These are phyloP conservation scores for Podospora anserina DNA, from an alignment of 495 filamentous ascomycete genomes.

Conservation along the genomic window DNA sequence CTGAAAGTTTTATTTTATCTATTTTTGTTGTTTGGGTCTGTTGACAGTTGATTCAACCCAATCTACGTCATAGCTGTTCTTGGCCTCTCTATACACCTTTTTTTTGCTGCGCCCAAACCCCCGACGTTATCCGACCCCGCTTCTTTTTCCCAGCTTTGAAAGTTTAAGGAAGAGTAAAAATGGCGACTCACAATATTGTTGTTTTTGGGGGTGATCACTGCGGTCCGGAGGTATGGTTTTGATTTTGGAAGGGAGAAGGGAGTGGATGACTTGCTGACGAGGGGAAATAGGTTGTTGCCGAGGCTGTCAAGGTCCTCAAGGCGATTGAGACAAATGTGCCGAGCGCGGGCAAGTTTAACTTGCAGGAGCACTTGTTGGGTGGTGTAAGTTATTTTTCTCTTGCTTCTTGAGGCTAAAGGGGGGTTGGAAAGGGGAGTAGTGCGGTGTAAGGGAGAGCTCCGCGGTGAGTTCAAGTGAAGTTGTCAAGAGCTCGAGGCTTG, in stretches of 20 bases:
- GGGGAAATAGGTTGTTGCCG: conserved; percentile 49
- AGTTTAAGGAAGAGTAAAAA: conserved; percentile 17
- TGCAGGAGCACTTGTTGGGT: conserved; percentile 87
- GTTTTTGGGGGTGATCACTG: conserved; percentile 89
- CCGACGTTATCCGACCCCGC: too few species aligned
- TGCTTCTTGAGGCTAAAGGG: not conserved
- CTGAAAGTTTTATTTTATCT: too few species aligned
- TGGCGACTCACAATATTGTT: conserved; percentile 56
- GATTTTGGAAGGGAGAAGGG: not conserved
- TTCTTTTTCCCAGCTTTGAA: too few species aligned
- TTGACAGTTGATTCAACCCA: too few species aligned
- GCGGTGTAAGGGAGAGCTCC: not conserved
- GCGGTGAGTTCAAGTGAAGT: too few species aligned
- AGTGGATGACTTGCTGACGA: not conserved
- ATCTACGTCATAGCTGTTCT: too few species aligned
- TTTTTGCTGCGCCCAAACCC: too few species aligned
- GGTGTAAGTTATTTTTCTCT: conserved; percentile 62
- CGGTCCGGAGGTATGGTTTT: conserved; percentile 76
- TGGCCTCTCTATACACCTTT: too few species aligned
- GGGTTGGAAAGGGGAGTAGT: not conserved
- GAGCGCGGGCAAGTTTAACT: conserved; percentile 73
- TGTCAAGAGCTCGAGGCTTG: not conserved
- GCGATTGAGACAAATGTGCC: conserved; percentile 66
- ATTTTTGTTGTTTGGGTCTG: too few species aligned
- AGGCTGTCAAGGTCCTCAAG: conserved; percentile 85